Percentiles rank a stretch among this genome's conserved stretches.
Conservation (phyloP, 768 basidiomycete genomes). For the Russula earlei region DNA sequence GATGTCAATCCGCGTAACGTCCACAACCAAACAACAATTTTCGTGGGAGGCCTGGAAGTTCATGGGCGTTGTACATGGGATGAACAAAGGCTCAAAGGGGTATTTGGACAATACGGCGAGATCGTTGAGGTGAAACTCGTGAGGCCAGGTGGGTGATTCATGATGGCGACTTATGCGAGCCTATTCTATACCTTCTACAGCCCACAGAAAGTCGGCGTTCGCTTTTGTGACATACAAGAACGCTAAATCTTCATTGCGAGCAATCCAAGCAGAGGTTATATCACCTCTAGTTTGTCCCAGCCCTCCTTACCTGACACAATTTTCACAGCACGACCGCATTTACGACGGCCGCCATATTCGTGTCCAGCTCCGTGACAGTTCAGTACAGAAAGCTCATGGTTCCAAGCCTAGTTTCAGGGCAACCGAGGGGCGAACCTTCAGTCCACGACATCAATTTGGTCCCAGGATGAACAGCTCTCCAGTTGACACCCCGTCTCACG, state of each 20-base stretch:
- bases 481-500: neutral
- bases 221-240: conserved; percentile 70
- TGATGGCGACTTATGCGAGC: neutral
- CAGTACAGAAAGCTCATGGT: conserved; percentile 33
- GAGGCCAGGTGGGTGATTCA: conserved; percentile 43
- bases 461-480: neutral
- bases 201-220: conserved; percentile 57
- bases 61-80: conserved; percentile 58
- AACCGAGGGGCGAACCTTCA: conserved; percentile 4
- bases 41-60: conserved; percentile 68
- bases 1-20: conserved; percentile 28
- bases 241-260: conserved; percentile 53
- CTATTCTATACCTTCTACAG: conserved; percentile 29
- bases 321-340: conserved; percentile 56
- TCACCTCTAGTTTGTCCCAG: conserved; percentile 3
- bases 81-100: conserved; percentile 45
- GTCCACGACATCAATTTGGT: conserved; percentile 10
- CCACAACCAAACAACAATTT: conserved; percentile 60
- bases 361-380: conserved; percentile 64
- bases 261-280: conserved; percentile 53
- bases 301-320: neutral
- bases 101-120: conserved; percentile 58
- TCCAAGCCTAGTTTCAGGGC: conserved; percentile 24
- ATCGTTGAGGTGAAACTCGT: conserved; percentile 59
- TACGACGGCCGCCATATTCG: conserved; percentile 64